Evolutionary conservation across 2,329 filamentous ascomycete genomes (phyloP), one percentile per base, ranked within the genome.

Genomic region (Colletotrichum sp.): DNA sequence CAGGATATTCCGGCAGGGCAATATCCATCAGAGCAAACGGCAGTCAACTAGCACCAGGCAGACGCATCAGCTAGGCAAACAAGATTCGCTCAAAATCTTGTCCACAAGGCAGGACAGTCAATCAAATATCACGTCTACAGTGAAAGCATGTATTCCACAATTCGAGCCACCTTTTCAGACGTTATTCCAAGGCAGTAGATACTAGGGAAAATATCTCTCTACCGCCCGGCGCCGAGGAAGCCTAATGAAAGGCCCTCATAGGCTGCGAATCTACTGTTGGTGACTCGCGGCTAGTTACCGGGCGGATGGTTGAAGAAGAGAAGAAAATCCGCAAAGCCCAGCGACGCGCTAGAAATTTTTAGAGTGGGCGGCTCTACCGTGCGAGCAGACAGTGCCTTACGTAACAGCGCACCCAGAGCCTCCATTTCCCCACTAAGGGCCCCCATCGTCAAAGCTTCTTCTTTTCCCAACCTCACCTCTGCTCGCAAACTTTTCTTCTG

Each of bases 121-220:
- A 64, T 39, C 16, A 21, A 5, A 64, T 5, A 9, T 34, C 62
- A 64, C 28, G 15, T 18, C 21, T 13, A 30, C 24, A 5, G 30
- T 59, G 34, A 66, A 71, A 68, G 80, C 81, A 88, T 95, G 93
- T 95, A 91, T 92, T 76, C 93, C 90, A 92, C 92, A 92, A 92
- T 93, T 95, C 94, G 94, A 95, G 93, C 94, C 89, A 92, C 93
- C 92, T 92, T 92, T 91, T 95, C 94, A 95, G 89, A 89, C 84
- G 86, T 86, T 86, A 93, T 91, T 95, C 93, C 90, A 94, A 93
- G 93, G 93, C 92, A 95, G 94, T 93, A 95, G 94, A 95, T 95
- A 95, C 94, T 93, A 93, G 93, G 92, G 89, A 93, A 91, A 85
- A 72, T 76, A 64, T 81, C 69, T 28, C 78, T 94, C 92, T 94